Conservation (phyloP, 2,329 filamentous ascomycete species). For the Dothistroma pini region DNA sequence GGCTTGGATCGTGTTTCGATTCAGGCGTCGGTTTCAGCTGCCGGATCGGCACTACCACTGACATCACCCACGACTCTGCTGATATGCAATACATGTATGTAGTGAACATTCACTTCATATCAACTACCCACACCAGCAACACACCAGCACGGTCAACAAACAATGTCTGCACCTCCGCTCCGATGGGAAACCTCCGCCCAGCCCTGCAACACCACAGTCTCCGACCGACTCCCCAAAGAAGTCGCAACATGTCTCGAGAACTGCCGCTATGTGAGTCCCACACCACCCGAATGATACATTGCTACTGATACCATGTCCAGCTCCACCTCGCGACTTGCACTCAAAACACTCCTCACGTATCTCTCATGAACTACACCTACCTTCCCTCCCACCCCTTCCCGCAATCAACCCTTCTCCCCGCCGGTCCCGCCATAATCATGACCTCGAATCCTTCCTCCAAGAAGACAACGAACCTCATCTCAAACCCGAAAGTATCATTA, state of each 20-base stretch:
- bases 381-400: conserved; percentile 56
- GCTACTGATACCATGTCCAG: conserved; percentile 44
- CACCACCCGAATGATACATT: background rate
- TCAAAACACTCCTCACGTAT: conserved; percentile 81
- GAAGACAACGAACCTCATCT: conserved; percentile 75
- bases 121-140: background rate
- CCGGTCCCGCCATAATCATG: conserved; percentile 69
- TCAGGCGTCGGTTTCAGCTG: background rate
- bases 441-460: conserved; percentile 77
- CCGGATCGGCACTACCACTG: background rate
- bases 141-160: conserved; percentile 5
- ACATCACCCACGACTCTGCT: background rate
- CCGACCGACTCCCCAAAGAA: conserved; percentile 70
- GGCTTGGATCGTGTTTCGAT: background rate
- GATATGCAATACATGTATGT: background rate
- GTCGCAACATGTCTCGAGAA: conserved; percentile 91
- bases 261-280: conserved; percentile 72
- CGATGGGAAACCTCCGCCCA: conserved; percentile 56
- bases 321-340: conserved; percentile 92
- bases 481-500: conserved; percentile 83
- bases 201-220: conserved; percentile 66
- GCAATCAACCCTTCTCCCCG: conserved; percentile 55
- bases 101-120: background rate
- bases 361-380: conserved; percentile 99
- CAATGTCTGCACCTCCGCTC: conserved; percentile 30